Conservation (phyloP, 164 flowering plant genomes). For the Stephania cephalantha region DNA sequence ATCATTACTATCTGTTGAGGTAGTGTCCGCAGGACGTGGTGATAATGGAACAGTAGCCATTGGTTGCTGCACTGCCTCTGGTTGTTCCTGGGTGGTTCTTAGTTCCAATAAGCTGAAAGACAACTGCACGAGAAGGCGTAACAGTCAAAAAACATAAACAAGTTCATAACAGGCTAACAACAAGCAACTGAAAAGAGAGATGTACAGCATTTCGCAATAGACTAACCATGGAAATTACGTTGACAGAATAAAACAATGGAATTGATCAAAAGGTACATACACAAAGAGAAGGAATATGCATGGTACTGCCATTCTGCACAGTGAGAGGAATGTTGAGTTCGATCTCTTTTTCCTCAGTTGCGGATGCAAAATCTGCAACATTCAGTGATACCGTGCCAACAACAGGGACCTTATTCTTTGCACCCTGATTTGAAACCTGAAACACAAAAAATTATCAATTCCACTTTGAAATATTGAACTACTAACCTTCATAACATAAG, state of each 20-base stretch:
- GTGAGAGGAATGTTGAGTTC: constrained; percentile 57
- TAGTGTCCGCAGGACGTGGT: constrained; percentile 37
- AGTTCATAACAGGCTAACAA: neutral
- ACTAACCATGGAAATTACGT: constrained; percentile 1
- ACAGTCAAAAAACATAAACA: constrained; percentile 10
- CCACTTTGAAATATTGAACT: neutral
- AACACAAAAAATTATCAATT: constrained; percentile 4
- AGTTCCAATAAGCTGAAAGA: constrained; percentile 56
- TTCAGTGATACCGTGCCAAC: constrained; percentile 70
- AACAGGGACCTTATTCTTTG: constrained; percentile 51
- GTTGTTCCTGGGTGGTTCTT: constrained; percentile 49
- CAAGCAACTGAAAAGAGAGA: neutral
- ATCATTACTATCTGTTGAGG: constrained; percentile 66
- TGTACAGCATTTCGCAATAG: neutral
- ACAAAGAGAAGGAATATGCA: constrained; percentile 47
- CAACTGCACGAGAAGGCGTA: constrained; percentile 32
- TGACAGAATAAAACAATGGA: neutral
- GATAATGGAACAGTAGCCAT: constrained; percentile 46
- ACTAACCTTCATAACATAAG: neutral
- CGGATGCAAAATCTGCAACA: constrained; percentile 68
- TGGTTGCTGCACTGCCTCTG: constrained; percentile 45
- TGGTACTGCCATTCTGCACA: constrained; percentile 27
- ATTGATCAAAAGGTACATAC: constrained; percentile 38
- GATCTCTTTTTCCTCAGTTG: constrained; percentile 45
- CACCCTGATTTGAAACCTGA: constrained; percentile 56